phyloP scores from a whole-genome alignment of 2,329 filamentous ascomycete genomes.

The Cladosporium cucumerinum region DNA sequence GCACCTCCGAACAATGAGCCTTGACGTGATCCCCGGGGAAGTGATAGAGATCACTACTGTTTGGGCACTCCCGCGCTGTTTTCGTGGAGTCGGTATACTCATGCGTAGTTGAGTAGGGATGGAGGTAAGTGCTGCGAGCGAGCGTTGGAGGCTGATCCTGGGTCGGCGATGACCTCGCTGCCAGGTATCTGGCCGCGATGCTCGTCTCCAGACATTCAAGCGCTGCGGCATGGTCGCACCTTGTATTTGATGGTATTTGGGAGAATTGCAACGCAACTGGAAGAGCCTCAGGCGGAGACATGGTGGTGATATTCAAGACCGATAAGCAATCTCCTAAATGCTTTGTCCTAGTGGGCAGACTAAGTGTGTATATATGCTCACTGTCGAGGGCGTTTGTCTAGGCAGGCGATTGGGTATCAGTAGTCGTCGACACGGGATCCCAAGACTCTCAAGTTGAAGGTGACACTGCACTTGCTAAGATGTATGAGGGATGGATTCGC shows the following conservation, averaged over 20 bases:
- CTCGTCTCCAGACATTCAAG: neutral
- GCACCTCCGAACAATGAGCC: neutral
- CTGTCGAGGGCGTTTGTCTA: neutral
- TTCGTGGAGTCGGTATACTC: neutral
- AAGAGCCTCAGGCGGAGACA: neutral
- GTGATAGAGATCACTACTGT: neutral
- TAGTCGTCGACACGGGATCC: neutral
- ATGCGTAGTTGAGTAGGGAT: neutral
- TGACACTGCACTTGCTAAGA: neutral
- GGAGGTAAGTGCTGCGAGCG: neutral
- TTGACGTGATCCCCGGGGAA: neutral
- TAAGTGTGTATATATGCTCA: too few relatives aligned
- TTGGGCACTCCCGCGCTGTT: neutral
- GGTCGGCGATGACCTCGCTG: neutral
- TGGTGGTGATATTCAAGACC: neutral
- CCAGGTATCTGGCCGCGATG: neutral
- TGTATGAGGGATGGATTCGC: neutral
- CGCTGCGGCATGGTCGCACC: neutral
- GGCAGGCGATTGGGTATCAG: neutral
- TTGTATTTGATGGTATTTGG: neutral
- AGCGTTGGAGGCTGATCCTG: neutral
- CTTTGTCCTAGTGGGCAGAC: neutral
- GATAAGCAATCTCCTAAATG: too few relatives aligned
- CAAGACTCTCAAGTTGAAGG: neutral
- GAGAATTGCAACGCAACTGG: neutral